Base-by-base conservation (phyloP, 768 basidiomycete genomes). In the Tricholoma bakamatsutake region DNA sequence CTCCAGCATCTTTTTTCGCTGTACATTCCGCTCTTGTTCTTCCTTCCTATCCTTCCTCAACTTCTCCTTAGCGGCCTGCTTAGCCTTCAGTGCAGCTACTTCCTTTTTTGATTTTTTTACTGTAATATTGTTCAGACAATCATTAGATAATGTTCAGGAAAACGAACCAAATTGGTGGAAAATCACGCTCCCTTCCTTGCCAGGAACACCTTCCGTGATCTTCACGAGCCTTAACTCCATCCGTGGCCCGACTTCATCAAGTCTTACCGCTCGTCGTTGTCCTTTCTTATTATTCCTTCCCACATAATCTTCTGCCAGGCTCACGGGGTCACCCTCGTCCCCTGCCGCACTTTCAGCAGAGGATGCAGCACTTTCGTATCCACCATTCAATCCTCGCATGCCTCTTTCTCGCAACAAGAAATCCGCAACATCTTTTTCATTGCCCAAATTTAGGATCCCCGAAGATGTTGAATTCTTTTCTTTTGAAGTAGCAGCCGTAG, bases 221-320 rank as follows among this genome's bases (percentile, higher is more conserved):
- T 99, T 99, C 62, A 98, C 83, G 62, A 99, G 73, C 59, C 82
- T 80, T 61, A 98, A 73, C 71, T 99, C 97, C 85, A 99, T 87
- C 66, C 97, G 78, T 39, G 97, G 97, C 1, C 97, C 97, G 43
- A 98, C 83, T 72, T 99, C 97, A 53, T 96, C 90, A 52, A 99
- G 75, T 61, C 86, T 80, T 10, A 99, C 92, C 5, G 97, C 96
- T 61, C 92, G 83, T 73, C 88, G 85, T 66, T 90, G 87, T 0
- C 93, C 96, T 68, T 87, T 91, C 68, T 85, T 88, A 68, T 98
- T 99, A 61, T 94, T 95, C 66, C 95, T 73, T 24, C 96, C 96
- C 43, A 97, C 90, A 66, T 98, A 98, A 68, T 98, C 93, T 57
- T 86, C 89, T 28, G 93, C 92, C 48, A 99, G 74, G 57, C 85